These are phyloP conservation scores for Purpureocillium takamizusanense DNA, from an alignment of 2,329 filamentous ascomycete species.

Conservation along the genomic window DNA sequence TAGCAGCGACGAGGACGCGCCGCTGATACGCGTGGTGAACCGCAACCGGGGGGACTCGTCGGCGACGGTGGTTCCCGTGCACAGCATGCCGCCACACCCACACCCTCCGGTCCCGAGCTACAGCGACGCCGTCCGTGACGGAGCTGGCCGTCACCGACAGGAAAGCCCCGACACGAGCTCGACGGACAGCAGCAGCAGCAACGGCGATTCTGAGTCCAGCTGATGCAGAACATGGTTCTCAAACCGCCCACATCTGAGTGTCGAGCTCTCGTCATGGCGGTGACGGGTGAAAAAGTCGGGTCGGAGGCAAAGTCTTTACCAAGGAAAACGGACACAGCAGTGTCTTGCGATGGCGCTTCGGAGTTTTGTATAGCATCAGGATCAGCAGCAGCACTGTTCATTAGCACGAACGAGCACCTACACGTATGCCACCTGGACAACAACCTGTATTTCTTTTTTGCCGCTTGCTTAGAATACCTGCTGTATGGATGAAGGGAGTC, in stretches of 20 bases:
- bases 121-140: constrained; percentile 60
- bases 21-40: constrained; percentile 40
- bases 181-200: background rate
- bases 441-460: background rate
- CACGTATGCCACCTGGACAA: background rate
- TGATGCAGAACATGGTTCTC: background rate
- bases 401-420: background rate
- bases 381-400: constrained; percentile 6
- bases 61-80: constrained; percentile 22
- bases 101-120: constrained; percentile 73
- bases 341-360: constrained; percentile 9
- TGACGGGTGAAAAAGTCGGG: background rate
- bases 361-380: constrained; percentile 15
- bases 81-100: constrained; percentile 7
- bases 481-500: background rate
- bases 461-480: background rate
- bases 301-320: background rate
- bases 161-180: constrained; percentile 13
- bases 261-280: background rate
- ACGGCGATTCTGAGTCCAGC: background rate
- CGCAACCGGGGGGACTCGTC: constrained; percentile 42
- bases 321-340: background rate
- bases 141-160: constrained; percentile 20
- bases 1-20: constrained; percentile 47
- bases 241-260: background rate